Conservation (phyloP, 1,284 basidiomycete species). For the Apiotrichum domesticum region DNA sequence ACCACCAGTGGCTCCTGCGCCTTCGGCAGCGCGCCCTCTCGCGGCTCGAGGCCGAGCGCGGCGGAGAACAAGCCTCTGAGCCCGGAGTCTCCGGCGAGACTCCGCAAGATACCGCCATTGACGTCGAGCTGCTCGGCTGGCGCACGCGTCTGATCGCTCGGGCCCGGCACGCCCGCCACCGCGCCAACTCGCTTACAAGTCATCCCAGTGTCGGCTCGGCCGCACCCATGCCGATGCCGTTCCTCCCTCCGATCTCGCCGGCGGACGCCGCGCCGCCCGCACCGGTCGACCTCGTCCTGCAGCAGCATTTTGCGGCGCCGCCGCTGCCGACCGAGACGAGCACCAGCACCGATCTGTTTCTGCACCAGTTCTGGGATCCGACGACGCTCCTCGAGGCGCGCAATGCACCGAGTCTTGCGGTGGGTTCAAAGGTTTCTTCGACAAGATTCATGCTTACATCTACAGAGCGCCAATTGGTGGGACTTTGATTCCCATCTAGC, state of each 20-base stretch:
- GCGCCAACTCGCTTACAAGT: too few species aligned
- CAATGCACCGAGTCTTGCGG: not conserved
- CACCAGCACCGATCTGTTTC: conserved; percentile 15
- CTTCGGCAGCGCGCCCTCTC: conserved; percentile 15
- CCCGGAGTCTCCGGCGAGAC: not conserved
- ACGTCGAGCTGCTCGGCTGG: conserved; percentile 30
- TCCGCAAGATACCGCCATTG: not conserved
- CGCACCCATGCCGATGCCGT: too few species aligned
- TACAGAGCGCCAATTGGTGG: conserved; percentile 8
- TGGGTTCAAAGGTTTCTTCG: not conserved
- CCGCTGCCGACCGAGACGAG: not conserved
- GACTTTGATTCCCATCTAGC: not conserved
- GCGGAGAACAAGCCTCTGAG: not conserved
- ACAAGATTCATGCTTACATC: not conserved
- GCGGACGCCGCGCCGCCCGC: not conserved
- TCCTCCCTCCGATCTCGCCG: too few species aligned
- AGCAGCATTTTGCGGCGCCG: conserved; percentile 12
- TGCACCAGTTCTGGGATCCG: conserved; percentile 40
- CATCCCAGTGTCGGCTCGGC: too few species aligned
- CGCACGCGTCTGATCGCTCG: conserved; percentile 29
- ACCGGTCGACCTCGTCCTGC: conserved; percentile 12
- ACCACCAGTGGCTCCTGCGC: conserved; percentile 22
- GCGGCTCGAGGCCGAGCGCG: conserved; percentile 7
- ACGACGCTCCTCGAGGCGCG: conserved; percentile 13
- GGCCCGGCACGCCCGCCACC: not conserved